A percentile compares a stretch with the other conserved stretches of the same genome.
Conservation (phyloP, 169 alveolate species). For the Cryptosporidium baileyi region DNA sequence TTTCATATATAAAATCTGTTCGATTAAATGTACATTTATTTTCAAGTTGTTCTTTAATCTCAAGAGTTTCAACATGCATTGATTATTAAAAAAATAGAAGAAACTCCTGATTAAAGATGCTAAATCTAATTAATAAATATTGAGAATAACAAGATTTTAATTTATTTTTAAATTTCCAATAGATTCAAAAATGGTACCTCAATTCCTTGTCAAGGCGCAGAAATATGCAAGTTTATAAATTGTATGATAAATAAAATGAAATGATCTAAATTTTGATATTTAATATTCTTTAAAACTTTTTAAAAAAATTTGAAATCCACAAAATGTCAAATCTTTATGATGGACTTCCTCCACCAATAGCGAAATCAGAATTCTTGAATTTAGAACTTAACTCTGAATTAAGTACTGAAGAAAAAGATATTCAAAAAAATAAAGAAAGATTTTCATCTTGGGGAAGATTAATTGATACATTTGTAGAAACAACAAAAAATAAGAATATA, state of each 20-base stretch:
- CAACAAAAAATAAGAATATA: background rate
- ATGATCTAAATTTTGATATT: too few relatives aligned
- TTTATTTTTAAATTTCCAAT: background rate
- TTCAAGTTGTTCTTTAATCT: background rate
- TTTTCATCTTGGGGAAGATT: conserved; percentile 13
- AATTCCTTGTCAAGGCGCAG: conserved; percentile 2
- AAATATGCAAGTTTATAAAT: too few relatives aligned
- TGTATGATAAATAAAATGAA: too few relatives aligned
- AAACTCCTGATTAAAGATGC: too few relatives aligned
- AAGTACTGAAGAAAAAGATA: background rate
- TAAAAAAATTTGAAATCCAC: too few relatives aligned
- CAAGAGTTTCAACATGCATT: background rate
- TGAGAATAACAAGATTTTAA: too few relatives aligned
- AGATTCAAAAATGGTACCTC: background rate
- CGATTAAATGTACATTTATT: background rate
- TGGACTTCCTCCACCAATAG: conserved; percentile 50
- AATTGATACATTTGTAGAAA: background rate
- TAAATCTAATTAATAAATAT: too few relatives aligned
- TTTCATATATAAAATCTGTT: background rate
- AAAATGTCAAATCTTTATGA: conserved; percentile 35
- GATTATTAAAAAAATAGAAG: background rate
- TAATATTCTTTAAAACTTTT: too few relatives aligned
- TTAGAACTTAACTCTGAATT: background rate
- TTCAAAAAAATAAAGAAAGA: too few relatives aligned
- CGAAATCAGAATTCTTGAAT: background rate